Conservation (phyloP, 306 rosid species). For the Quercus ilex region DNA sequence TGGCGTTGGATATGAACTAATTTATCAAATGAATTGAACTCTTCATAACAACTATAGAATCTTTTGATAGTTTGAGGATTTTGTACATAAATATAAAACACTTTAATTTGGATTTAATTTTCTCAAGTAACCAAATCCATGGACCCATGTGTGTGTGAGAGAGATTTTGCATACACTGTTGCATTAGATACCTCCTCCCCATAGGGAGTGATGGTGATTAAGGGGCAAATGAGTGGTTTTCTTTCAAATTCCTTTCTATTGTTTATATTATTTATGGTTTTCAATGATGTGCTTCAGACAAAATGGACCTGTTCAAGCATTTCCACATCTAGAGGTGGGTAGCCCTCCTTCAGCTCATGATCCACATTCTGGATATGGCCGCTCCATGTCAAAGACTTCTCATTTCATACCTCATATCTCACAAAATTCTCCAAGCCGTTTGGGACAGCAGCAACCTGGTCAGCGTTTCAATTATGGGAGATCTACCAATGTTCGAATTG, state of each 20-base stretch:
- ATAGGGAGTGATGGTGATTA: neutral
- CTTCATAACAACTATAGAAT: neutral
- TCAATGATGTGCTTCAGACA: slow-evolving; percentile 43
- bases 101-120: neutral
- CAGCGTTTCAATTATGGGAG: slow-evolving; percentile 70
- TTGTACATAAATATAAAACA: neutral
- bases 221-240: slow-evolving; percentile 5
- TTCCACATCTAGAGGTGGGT: slow-evolving; percentile 65
- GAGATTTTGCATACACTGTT: too few relatives aligned
- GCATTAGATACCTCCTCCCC: too few relatives aligned
- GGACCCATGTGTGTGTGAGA: neutral
- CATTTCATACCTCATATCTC: slow-evolving; percentile 66
- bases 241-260: neutral
- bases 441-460: slow-evolving; percentile 80
- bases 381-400: slow-evolving; percentile 59
- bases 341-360: slow-evolving; percentile 64
- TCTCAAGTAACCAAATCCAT: slow-evolving; percentile 9
- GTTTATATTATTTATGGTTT: slow-evolving; percentile 16
- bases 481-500: slow-evolving; percentile 39
- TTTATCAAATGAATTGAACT: slow-evolving; percentile 4
- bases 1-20: slow-evolving; percentile 13
- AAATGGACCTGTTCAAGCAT: slow-evolving; percentile 67
- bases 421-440: slow-evolving; percentile 88
- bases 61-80: neutral
- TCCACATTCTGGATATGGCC: slow-evolving; percentile 48